These are phyloP conservation scores for Lentinula novae-zelandiae DNA, from an alignment of 1,284 basidiomycete genomes.

Conservation along the genomic window DNA sequence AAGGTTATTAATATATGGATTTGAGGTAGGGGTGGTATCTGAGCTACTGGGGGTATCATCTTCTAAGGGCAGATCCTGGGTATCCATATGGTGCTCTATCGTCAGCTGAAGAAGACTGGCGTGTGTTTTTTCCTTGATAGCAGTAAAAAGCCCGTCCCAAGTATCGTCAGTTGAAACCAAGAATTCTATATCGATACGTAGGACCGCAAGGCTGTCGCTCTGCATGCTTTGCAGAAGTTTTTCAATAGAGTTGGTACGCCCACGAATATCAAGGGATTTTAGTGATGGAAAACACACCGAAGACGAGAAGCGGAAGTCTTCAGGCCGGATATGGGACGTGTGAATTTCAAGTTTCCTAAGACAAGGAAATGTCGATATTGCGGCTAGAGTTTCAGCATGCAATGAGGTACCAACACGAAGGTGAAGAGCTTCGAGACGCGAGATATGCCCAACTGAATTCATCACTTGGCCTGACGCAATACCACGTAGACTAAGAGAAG, in stretches of 20 bases:
- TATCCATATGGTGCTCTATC: slow-evolving; percentile 40
- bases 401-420: slow-evolving; percentile 42
- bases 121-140: slow-evolving; percentile 32
- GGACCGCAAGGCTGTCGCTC: slow-evolving; percentile 29
- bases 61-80: slow-evolving; percentile 25
- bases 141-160: slow-evolving; percentile 37
- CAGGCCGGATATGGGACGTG: slow-evolving; percentile 36
- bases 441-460: slow-evolving; percentile 32
- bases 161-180: slow-evolving; percentile 26
- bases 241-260: slow-evolving; percentile 33
- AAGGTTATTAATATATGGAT: slow-evolving; percentile 9
- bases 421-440: slow-evolving; percentile 36
- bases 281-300: slow-evolving; percentile 36
- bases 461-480: slow-evolving; percentile 34
- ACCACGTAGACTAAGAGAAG: slow-evolving; percentile 44
- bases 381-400: slow-evolving; percentile 34
- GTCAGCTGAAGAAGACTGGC: slow-evolving; percentile 37
- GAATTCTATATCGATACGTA: slow-evolving; percentile 42
- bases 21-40: slow-evolving; percentile 14
- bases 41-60: not conserved
- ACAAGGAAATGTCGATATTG: slow-evolving; percentile 37
- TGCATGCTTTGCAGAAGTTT: slow-evolving; percentile 32
- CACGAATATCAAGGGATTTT: slow-evolving; percentile 40
- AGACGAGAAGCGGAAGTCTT: slow-evolving; percentile 25
- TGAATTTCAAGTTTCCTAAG: slow-evolving; percentile 48